These are phyloP conservation scores for Suillus plorans DNA, from an alignment of 768 basidiomycete genomes.

Conservation along the genomic window DNA sequence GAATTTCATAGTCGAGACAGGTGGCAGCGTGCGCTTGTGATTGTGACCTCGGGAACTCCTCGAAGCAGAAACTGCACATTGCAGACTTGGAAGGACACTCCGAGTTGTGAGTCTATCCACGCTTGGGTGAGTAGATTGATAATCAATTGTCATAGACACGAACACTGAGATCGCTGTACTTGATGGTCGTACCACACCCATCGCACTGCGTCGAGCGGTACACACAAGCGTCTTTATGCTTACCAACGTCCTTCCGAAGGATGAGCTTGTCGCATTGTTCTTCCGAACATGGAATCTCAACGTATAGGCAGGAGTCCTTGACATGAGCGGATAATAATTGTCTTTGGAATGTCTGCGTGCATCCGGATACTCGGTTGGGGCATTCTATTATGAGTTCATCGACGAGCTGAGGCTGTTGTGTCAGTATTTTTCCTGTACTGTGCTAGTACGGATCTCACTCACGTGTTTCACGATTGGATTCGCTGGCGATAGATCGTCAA, in stretches of 20 bases:
- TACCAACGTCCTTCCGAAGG: slow-evolving; percentile 46
- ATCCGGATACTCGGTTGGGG: slow-evolving; percentile 57
- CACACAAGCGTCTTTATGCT: slow-evolving; percentile 38
- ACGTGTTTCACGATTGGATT: slow-evolving; percentile 70
- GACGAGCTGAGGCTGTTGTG: slow-evolving; percentile 54
- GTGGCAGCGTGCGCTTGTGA: slow-evolving; percentile 33
- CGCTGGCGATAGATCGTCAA: slow-evolving; percentile 63
- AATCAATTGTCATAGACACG: slow-evolving; percentile 15
- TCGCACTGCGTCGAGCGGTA: slow-evolving; percentile 40
- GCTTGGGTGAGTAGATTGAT: slow-evolving; percentile 7
- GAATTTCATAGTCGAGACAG: slow-evolving; percentile 40
- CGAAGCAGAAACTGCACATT: slow-evolving; percentile 42
- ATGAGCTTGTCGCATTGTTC: slow-evolving; percentile 44
- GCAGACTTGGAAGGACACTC: slow-evolving; percentile 38
- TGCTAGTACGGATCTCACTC: slow-evolving; percentile 12
- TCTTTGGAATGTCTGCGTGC: slow-evolving; percentile 62
- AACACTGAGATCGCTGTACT: slow-evolving; percentile 39
- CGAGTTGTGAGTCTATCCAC: slow-evolving; percentile 36
- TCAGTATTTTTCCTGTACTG: slow-evolving; percentile 11
- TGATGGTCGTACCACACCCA: slow-evolving; percentile 35
- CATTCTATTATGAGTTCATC: slow-evolving; percentile 82
- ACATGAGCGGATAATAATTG: slow-evolving; percentile 65
- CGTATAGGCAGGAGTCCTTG: slow-evolving; percentile 58
- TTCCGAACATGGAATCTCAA: slow-evolving; percentile 51
- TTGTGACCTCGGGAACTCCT: slow-evolving; percentile 35